phyloP scores from a whole-genome alignment of 805 yeast genomes.

The Metschnikowia noctiluminum region DNA sequence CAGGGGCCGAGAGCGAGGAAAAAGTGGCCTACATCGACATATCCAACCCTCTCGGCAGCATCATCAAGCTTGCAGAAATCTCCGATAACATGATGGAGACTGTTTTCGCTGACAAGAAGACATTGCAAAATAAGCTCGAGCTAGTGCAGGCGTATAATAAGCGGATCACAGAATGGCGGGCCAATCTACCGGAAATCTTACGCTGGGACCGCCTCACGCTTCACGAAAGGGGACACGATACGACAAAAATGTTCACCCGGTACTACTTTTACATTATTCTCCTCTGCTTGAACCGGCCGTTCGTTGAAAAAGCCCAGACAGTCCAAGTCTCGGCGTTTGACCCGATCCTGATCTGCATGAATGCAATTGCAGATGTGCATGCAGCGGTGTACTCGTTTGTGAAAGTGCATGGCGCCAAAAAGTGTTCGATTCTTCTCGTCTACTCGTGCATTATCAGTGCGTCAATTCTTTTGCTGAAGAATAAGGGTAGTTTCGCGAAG shows the following conservation, averaged over 20 bases:
- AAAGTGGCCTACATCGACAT: conserved; percentile 10
- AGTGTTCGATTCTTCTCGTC: conserved; percentile 13
- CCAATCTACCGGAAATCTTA: conserved; percentile 6
- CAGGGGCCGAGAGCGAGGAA: conserved; percentile 6
- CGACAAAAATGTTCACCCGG: conserved; percentile 13
- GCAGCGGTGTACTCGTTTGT: conserved; percentile 9
- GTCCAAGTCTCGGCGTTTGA: not conserved
- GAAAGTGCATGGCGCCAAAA: conserved; percentile 9
- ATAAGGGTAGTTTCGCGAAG: not conserved
- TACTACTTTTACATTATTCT: conserved; percentile 14
- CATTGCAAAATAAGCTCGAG: not conserved
- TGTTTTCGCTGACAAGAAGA: conserved; percentile 5
- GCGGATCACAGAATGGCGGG: conserved; percentile 11
- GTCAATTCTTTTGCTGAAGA: conserved; percentile 7
- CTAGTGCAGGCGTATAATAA: conserved; percentile 9
- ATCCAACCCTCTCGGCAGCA: conserved; percentile 11
- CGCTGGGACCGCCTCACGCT: conserved; percentile 8
- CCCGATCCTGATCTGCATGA: conserved; percentile 8
- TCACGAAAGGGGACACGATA: conserved; percentile 7
- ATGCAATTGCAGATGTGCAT: conserved; percentile 7
- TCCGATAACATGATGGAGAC: conserved; percentile 12
- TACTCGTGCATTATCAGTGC: conserved; percentile 12
- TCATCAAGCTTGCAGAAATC: conserved; percentile 7
- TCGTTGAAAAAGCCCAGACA: conserved; percentile 2
- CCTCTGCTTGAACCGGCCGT: conserved; percentile 14